These are phyloP conservation scores for Lodderomyces elongisporus DNA, from an alignment of 1,139 yeast species.

Conservation along the genomic window DNA sequence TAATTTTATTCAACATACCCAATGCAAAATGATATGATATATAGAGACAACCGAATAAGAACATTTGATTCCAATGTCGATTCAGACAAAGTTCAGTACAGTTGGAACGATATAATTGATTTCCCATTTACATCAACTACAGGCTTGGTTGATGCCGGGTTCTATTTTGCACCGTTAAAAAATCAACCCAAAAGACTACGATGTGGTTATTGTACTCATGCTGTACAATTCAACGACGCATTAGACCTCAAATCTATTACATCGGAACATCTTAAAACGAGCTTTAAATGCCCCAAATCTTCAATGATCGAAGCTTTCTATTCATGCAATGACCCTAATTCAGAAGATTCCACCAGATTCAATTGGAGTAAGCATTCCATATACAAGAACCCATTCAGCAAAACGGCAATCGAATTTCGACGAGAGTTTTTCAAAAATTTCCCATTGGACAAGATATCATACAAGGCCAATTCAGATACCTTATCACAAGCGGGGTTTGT, in stretches of 20 bases:
- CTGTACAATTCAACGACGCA: constrained; percentile 32
- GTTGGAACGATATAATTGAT: constrained; percentile 14
- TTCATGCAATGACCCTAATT: constrained; percentile 1
- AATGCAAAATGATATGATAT: constrained; percentile 16
- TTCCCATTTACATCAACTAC: constrained; percentile 1
- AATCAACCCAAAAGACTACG: constrained; percentile 43
- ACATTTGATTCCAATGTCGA: constrained; percentile 15
- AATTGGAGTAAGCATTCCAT: constrained; percentile 8
- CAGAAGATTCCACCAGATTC: constrained; percentile 7
- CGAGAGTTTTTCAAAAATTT: constrained; percentile 50
- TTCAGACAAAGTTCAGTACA: constrained; percentile 11
- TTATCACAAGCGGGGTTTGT: constrained; percentile 54
- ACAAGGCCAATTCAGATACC: constrained; percentile 34
- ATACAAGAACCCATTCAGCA: constrained; percentile 23
- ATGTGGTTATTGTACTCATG: constrained; percentile 57
- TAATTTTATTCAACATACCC: too few relatives aligned
- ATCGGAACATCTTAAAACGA: constrained; percentile 41
- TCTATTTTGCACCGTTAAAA: constrained; percentile 58
- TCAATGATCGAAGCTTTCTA: constrained; percentile 16
- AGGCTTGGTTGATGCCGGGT: constrained; percentile 55
- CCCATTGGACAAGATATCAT: constrained; percentile 43
- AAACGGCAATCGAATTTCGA: constrained; percentile 39
- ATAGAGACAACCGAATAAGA: constrained; percentile 14
- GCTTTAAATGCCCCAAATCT: constrained; percentile 47
- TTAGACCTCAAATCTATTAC: constrained; percentile 26